Evolutionary conservation across 441 rosid species (phyloP).

Genomic region (Adansonia gregorii): DNA sequence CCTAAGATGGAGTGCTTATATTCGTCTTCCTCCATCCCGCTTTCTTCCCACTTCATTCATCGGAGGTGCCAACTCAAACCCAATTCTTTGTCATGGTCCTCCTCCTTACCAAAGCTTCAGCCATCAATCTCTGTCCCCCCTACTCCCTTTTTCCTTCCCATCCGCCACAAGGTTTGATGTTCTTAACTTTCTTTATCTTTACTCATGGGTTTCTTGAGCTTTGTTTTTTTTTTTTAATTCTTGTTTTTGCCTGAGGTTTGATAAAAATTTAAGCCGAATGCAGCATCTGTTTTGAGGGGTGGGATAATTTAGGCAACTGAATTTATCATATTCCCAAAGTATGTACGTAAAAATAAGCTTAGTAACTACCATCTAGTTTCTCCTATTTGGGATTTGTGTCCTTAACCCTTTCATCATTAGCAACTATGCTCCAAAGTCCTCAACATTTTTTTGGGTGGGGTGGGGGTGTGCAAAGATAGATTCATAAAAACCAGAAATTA

Average conservation of each 20-base stretch:
- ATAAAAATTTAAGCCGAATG: background rate
- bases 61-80: constrained; percentile 28
- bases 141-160: constrained; percentile 35
- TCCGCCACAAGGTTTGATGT: constrained; percentile 46
- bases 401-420: background rate
- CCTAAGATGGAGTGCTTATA: background rate
- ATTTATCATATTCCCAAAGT: too few relatives aligned
- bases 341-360: background rate
- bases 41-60: constrained; percentile 29
- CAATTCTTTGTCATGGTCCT: constrained; percentile 60
- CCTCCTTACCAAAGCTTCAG: constrained; percentile 53
- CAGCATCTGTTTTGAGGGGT: background rate
- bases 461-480: too few relatives aligned
- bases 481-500: too few relatives aligned
- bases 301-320: too few relatives aligned
- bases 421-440: background rate
- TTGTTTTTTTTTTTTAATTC: background rate
- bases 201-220: background rate
- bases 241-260: background rate
- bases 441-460: too few relatives aligned
- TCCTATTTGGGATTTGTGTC: background rate
- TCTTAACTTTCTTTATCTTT: background rate
- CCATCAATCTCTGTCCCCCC: constrained; percentile 39
- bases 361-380: too few relatives aligned
- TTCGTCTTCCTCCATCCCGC: background rate